Percentiles rank a stretch among this genome's conserved stretches.
Evolutionary conservation across 805 yeast genomes (phyloP).

Genomic region (Yarrowia sp.): DNA sequence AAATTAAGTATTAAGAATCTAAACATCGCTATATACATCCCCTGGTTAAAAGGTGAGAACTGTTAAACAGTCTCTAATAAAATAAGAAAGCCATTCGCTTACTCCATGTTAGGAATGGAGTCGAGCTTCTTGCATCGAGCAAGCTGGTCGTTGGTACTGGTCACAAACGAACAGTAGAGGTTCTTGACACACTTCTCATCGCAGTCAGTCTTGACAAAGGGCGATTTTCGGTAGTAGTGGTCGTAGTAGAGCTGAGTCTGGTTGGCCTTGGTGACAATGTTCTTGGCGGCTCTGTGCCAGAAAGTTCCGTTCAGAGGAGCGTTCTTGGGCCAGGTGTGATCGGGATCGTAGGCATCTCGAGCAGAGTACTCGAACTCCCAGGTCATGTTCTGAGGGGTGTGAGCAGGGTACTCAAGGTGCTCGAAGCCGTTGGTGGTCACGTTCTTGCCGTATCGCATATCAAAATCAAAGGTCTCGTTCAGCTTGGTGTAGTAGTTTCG

Average conservation of each 20-base stretch:
- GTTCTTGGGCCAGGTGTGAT: constrained; percentile 61
- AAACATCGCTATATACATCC: constrained; percentile 22
- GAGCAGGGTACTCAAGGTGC: constrained; percentile 52
- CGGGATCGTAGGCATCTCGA: constrained; percentile 54
- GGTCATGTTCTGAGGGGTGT: constrained; percentile 55
- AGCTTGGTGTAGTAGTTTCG: constrained; percentile 63
- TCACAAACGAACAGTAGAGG: background rate
- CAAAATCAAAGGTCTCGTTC: constrained; percentile 56
- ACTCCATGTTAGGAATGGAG: background rate
- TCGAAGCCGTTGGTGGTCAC: constrained; percentile 4
- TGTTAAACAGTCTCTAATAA: too few species aligned
- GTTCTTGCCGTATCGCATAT: background rate
- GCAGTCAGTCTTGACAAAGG: background rate
- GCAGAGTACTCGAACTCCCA: constrained; percentile 64
- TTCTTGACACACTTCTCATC: constrained; percentile 2
- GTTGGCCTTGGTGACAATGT: constrained; percentile 7
- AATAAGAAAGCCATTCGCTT: background rate
- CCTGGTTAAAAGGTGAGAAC: background rate
- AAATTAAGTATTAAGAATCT: background rate
- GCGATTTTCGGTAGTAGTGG: constrained; percentile 29
- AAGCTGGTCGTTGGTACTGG: constrained; percentile 13
- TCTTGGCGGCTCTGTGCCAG: constrained; percentile 56
- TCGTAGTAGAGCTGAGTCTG: constrained; percentile 22
- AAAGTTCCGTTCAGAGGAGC: constrained; percentile 71
- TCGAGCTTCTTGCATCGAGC: constrained; percentile 4